Base-by-base conservation (phyloP, 129 eudicot species). In the Centella asiatica region DNA sequence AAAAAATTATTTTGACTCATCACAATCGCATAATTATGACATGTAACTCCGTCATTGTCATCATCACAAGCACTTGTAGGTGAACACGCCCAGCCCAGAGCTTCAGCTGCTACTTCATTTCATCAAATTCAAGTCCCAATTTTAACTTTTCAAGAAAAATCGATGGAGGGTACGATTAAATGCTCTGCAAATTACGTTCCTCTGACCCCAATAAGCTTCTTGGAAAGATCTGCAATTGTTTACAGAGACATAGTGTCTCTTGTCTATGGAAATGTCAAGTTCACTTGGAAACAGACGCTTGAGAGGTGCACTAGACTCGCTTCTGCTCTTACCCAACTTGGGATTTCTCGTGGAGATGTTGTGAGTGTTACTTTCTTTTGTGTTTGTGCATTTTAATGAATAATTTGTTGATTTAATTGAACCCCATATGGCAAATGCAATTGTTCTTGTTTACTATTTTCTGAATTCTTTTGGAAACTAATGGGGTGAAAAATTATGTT, bases 111-210 rank as follows among this genome's bases (percentile, higher is more conserved):
- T 42, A 6, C 1, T 4, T 5, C 46, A 42, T 42, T 14, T 17
- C 4, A 17, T 22, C 53, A 17, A 2, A 48, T n/a, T 19, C 53
- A 18, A 17, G 24, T 22, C 15, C 15, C n/a, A n/a, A n/a, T 39
- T 39, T 10, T 39, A 1, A 39, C 12, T 42, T n/a, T 46, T 8
- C n/a, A 19, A 29, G 18, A 18, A 28, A 29, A 33, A 29, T 0
- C 59, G 24, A 74, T 81, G 83, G 87, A 81, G 17, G 80, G 80
- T 0, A 56, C 65, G 2, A 33, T 45, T 4, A 49, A 53, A 24
- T 74, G 87, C 60, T 53, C 75, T 14, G 87, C 87, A n/a, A 82
- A 82, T 45, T 77, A 68, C 51, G 71, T 71, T n/a, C 83, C 83
- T 31, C 64, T 82, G 12, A 39, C 83, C 13, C 88, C 88, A 1